Evolutionary conservation across 148 eudicot genomes (phyloP).

Genomic region (Dysphania ambrosioides): DNA sequence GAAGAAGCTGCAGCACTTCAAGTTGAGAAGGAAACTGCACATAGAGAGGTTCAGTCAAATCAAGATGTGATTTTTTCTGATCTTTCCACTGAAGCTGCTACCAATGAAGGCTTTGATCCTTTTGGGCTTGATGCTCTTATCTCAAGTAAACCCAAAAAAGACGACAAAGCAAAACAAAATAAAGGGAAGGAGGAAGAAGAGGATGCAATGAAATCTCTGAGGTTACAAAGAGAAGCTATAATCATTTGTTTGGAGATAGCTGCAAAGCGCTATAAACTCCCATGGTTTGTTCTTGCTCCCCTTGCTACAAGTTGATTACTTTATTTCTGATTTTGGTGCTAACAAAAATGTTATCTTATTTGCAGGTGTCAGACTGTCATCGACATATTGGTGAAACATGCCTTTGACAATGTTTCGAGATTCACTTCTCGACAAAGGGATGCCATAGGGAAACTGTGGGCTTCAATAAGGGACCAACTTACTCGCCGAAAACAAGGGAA

Average conservation of each 20-base stretch:
- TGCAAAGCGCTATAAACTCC: constrained; percentile 80
- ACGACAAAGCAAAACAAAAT: constrained; percentile 44
- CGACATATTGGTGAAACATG: constrained; percentile 89
- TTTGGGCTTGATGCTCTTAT: constrained; percentile 96
- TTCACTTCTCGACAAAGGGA: constrained; percentile 73
- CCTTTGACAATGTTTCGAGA: constrained; percentile 68
- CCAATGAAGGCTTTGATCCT: constrained; percentile 66
- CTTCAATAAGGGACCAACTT: constrained; percentile 80
- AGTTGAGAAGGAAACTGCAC: constrained; percentile 37
- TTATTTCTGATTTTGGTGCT: not conserved
- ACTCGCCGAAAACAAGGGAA: constrained; percentile 84
- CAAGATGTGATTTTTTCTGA: constrained; percentile 35
- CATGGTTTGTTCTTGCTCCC: constrained; percentile 48
- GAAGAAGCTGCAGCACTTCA: constrained; percentile 82
- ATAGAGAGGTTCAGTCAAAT: constrained; percentile 26
- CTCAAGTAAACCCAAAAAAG: too few species aligned
- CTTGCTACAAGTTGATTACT: constrained; percentile 1
- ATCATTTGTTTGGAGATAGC: constrained; percentile 81
- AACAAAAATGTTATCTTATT: constrained; percentile 12
- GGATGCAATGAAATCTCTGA: constrained; percentile 60
- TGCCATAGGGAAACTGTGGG: constrained; percentile 83
- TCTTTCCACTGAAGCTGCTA: constrained; percentile 30
- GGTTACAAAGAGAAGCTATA: constrained; percentile 70
- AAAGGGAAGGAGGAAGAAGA: constrained; percentile 64
- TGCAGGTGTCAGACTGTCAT: constrained; percentile 96